Evolutionary conservation across 1,284 basidiomycete genomes (phyloP), one percentile per base, ranked within the genome.

Genomic region (Naganishia liquefaciens): DNA sequence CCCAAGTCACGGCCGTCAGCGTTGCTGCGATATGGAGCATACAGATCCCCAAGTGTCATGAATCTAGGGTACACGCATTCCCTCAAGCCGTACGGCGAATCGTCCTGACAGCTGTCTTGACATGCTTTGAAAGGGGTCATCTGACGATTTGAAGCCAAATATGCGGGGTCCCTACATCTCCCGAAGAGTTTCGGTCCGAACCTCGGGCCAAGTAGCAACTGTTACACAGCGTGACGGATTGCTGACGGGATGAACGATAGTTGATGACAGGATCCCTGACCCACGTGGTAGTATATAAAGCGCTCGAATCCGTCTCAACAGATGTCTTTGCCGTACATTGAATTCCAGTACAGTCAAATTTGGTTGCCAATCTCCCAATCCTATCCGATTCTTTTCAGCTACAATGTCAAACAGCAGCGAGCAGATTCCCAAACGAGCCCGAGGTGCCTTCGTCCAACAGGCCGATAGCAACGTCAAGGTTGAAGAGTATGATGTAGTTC

Each of bases 401-500:
- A 40, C 30, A 13, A 60, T 60, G 57, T 37, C 57, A 10, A 60
- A 60, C 47, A 44, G 44, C 44, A 58, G 47, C 21, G 55, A 58
- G 39, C 25, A 27, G 28, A 58, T 58, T 39, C 57, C 57, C 21
- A 60, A 60, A 25, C 30, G 46, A 27, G 65, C 61, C 21, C 30
- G 52, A 40, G 58, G 54, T 10, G 66, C 62, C 43, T 61, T 67
- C 42, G 68, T 69, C 30, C 10, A 63, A 15, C 54, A 70, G 63
- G 49, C 63, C 11, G 57, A 57, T 57, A 68, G 69, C 19, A 66
- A 68, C 7, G 61, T 79, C 57, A 63, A 68, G 19, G 69, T 77
- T 69, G 61, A 73, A 58, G 66, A 72, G 21, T 73, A 75, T 68
- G 74, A 80, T 25, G 88, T 93, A 72, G 84, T 80, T 63, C 83